Percentiles rank a stretch among this genome's conserved stretches.
Evolutionary conservation across 306 rosid genomes (phyloP).

Genomic region (Cucurbita pepo): DNA sequence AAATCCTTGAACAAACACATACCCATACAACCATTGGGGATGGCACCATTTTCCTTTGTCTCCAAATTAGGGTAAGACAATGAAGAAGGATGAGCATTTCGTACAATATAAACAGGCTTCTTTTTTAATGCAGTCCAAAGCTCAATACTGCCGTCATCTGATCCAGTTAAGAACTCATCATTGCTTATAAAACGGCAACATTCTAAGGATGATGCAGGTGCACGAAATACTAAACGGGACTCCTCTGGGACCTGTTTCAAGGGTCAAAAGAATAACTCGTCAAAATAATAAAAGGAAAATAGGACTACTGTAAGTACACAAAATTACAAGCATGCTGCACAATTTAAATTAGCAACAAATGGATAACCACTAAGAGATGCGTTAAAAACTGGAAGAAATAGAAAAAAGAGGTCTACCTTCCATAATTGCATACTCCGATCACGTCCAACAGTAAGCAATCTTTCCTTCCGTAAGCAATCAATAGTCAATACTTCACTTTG

Average conservation of each 20-base stretch:
- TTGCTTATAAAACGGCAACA: constrained; percentile 72
- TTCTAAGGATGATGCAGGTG: constrained; percentile 79
- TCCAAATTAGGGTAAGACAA: constrained; percentile 24
- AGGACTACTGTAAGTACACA: not conserved
- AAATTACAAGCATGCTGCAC: not conserved
- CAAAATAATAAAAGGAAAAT: not conserved
- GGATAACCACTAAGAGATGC: not conserved
- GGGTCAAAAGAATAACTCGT: constrained; percentile 8
- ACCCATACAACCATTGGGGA: constrained; percentile 62
- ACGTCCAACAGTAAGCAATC: constrained; percentile 71
- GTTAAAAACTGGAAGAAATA: not conserved
- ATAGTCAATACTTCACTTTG: constrained; percentile 65
- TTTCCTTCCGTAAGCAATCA: constrained; percentile 82
- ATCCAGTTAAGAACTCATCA: constrained; percentile 76
- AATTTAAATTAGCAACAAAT: not conserved
- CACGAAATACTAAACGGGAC: constrained; percentile 74
- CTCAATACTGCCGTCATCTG: constrained; percentile 83
- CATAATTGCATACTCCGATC: constrained; percentile 83
- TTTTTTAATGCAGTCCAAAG: constrained; percentile 57
- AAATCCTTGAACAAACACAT: constrained; percentile 4
- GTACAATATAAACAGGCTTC: constrained; percentile 65
- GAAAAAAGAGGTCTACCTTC: constrained; percentile 37
- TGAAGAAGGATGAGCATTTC: constrained; percentile 55
- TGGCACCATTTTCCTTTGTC: constrained; percentile 23
- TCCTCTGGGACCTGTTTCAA: constrained; percentile 81